phyloP scores from a whole-genome alignment of 371 early-diverging fungal species.

The Haplosporangium sp. region DNA sequence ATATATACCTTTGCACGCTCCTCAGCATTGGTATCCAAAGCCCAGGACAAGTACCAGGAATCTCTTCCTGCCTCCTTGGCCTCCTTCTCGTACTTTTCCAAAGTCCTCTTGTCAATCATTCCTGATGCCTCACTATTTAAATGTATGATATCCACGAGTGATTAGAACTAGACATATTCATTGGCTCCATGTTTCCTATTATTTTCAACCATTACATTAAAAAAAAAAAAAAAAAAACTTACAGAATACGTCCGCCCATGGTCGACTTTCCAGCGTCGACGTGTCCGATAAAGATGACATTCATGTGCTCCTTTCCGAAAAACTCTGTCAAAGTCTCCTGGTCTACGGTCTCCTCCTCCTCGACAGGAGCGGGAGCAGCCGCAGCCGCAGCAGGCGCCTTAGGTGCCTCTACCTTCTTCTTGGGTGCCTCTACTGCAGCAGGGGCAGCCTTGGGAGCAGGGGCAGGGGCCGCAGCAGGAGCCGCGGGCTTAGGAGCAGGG shows the following conservation, averaged over 20 bases:
- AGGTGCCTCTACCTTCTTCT: conserved; percentile 21
- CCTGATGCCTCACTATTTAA: conserved; percentile 76
- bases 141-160: background rate
- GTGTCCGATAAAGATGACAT: conserved; percentile 99
- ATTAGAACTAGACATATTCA: no score
- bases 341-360: conserved; percentile 60
- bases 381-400: conserved; percentile 33
- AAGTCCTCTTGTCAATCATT: conserved; percentile 98
- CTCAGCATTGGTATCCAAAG: conserved; percentile 94
- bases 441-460: conserved; percentile 37
- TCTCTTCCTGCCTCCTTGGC: conserved; percentile 97
- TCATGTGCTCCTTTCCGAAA: conserved; percentile 91
- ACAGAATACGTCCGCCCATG: conserved; percentile 98
- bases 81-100: conserved; percentile 99
- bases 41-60: conserved; percentile 98
- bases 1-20: conserved; percentile 89
- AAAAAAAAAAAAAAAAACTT: conserved; percentile 23
- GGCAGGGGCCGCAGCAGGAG: conserved; percentile 28
- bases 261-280: conserved; percentile 99
- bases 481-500: conserved; percentile 34
- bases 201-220: background rate
- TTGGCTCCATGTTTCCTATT: background rate
- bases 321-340: conserved; percentile 75
- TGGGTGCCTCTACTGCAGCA: conserved; percentile 31
- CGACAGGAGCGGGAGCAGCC: conserved; percentile 34